Evolutionary conservation across 2,329 filamentous ascomycete species (phyloP).

Genomic region (Grosmannia penicillata): DNA sequence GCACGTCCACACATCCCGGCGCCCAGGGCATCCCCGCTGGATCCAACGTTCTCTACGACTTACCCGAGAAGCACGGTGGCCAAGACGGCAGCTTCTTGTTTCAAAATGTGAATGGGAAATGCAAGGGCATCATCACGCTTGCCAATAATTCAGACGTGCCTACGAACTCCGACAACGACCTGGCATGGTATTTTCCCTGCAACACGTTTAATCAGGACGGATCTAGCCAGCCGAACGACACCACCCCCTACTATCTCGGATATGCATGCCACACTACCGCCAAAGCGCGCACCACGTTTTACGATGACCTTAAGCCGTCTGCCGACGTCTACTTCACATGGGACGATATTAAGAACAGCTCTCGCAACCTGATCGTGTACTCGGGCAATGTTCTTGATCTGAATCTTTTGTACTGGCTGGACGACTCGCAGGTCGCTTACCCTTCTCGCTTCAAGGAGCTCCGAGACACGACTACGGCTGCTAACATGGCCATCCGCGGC

Average conservation of each 20-base stretch:
- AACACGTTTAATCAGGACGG: conserved; percentile 86
- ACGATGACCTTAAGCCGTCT: conserved; percentile 46
- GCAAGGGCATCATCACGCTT: conserved; percentile 75
- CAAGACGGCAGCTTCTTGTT: conserved; percentile 94
- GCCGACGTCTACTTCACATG: conserved; percentile 95
- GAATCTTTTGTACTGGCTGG: conserved; percentile 80
- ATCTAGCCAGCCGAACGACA: conserved; percentile 60
- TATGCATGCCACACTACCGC: conserved; percentile 78
- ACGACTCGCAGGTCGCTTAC: conserved; percentile 60
- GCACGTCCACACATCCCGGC: conserved; percentile 59
- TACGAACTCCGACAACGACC: conserved; percentile 52
- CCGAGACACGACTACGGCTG: conserved; percentile 45
- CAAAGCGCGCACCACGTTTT: conserved; percentile 57
- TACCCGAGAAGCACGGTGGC: conserved; percentile 70
- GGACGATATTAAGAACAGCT: conserved; percentile 80
- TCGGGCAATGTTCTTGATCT: conserved; percentile 88
- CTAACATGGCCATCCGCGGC: conserved; percentile 55
- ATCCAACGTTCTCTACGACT: conserved; percentile 74
- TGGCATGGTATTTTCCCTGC: conserved; percentile 98
- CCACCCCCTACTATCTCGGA: conserved; percentile 62
- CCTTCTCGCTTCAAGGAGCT: conserved; percentile 70
- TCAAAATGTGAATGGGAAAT: conserved; percentile 94
- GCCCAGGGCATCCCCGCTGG: conserved; percentile 61
- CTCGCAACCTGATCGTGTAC: conserved; percentile 85
- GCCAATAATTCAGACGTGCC: conserved; percentile 63